Evolutionary conservation across 2,329 filamentous ascomycete species (phyloP).

Genomic region (Aspergillus fumigatiaffinis): DNA sequence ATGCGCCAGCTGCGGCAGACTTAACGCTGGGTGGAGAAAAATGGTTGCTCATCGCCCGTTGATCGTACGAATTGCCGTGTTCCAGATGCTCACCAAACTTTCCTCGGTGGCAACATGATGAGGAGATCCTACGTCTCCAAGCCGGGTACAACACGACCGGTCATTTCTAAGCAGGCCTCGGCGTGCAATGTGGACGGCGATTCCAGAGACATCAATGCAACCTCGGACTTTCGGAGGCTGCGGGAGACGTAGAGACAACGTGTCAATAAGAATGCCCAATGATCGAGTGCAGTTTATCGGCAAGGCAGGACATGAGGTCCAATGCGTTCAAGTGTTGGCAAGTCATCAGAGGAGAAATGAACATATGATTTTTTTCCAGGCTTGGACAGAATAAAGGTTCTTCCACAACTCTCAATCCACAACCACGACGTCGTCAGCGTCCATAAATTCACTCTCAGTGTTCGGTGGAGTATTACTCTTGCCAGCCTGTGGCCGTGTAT

Average conservation of each 20-base stretch:
- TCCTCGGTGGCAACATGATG: background rate
- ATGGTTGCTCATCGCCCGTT: background rate
- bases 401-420: conserved; percentile 20
- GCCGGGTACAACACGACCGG: background rate
- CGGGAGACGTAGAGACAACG: background rate
- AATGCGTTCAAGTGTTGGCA: background rate
- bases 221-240: background rate
- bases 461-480: conserved; percentile 6
- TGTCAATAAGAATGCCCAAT: background rate
- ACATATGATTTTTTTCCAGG: background rate
- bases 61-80: background rate
- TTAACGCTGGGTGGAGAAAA: background rate
- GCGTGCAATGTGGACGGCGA: background rate
- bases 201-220: background rate
- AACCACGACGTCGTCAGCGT: conserved; percentile 34
- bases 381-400: background rate
- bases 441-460: conserved; percentile 25
- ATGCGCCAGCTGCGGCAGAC: background rate
- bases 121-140: background rate
- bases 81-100: background rate
- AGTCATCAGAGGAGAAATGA: background rate
- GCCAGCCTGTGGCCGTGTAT: conserved; percentile 14
- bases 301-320: background rate
- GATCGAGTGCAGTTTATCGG: background rate
- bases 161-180: background rate